A percentile compares a stretch with the other conserved stretches of the same genome.
Evolutionary conservation across 2,329 filamentous ascomycete species (phyloP).

Genomic region (Bipolaris sorokiniana): DNA sequence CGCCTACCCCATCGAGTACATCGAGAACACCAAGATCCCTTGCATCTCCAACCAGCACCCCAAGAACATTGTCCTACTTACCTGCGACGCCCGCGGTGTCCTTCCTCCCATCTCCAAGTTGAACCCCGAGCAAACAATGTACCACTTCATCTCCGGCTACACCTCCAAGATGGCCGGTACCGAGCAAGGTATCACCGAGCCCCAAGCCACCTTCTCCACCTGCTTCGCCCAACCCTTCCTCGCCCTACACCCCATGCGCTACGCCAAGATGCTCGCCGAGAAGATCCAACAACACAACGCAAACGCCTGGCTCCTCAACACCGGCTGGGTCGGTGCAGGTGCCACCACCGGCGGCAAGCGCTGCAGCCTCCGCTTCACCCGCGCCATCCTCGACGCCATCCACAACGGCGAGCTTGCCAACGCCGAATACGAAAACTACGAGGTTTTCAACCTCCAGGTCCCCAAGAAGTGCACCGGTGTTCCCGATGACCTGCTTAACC

Average conservation of each 20-base stretch:
- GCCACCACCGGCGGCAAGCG: slow-evolving; percentile 88
- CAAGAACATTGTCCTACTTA: slow-evolving; percentile 96
- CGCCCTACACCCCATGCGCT: slow-evolving; percentile 98
- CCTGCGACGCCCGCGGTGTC: slow-evolving; percentile 96
- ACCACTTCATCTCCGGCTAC: slow-evolving; percentile 99
- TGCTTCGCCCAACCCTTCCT: slow-evolving; percentile 99
- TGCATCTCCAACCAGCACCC: slow-evolving; percentile 88
- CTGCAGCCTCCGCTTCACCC: slow-evolving; percentile 98
- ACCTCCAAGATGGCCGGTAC: slow-evolving; percentile 99
- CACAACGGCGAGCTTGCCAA: slow-evolving; percentile 96
- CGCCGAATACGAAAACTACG: slow-evolving; percentile 92
- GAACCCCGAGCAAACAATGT: slow-evolving; percentile 94
- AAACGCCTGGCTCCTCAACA: slow-evolving; percentile 98
- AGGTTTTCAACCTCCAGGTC: slow-evolving; percentile 95
- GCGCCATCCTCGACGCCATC: slow-evolving; percentile 96
- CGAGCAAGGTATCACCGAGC: slow-evolving; percentile 95
- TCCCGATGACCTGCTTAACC: slow-evolving; percentile 91
- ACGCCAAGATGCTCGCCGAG: slow-evolving; percentile 96
- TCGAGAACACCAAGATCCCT: slow-evolving; percentile 97
- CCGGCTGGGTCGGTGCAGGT: slow-evolving; percentile 93
- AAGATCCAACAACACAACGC: slow-evolving; percentile 96
- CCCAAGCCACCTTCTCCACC: slow-evolving; percentile 97
- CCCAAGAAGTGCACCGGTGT: slow-evolving; percentile 90
- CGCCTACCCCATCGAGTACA: slow-evolving; percentile 99
- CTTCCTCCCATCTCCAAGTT: slow-evolving; percentile 98